Evolutionary conservation across 345 rosid species (phyloP), one percentile per base, ranked within the genome.

Genomic region (Linum tenue): DNA sequence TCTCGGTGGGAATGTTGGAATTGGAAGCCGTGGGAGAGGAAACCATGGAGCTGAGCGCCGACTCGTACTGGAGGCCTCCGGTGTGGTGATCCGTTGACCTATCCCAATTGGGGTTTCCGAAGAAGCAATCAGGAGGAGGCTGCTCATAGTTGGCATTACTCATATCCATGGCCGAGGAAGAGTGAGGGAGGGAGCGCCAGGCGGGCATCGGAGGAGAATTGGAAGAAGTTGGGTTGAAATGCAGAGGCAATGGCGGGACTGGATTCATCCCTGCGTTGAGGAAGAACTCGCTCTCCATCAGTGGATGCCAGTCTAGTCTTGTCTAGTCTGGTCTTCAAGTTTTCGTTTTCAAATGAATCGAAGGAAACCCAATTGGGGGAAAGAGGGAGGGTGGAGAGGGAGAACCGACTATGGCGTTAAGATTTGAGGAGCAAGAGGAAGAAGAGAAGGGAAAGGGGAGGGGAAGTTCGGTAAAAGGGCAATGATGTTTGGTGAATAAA

Each of bases 11-110:
- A 5, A 81, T 48, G 76, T 78, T 79, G 37, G 86, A 82, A 60
- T 73, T 76, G 14, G 90, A 81, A 2, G 87, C 91, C 1, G 79
- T 82, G 3, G 91, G 95, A 0, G 96, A 84, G n/a, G 96, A 86
- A 48, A 81, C 94, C 69, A 83, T 80, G 17, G 98, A 85, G 77
- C 86, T 85, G 56, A 82, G 65, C 8, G 91, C 84, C 0, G 97
- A 86, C 48, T 84, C 91, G 53, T 85, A 84, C n/a, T 84, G 94
- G 78, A 82, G 88, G 79, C 77, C 76, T 75, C 11, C 44, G 44
- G 44, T 8, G 44, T 41, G 44, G 44, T 82, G 98, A 82, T 79
- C 91, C 82, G 80, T 74, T 76, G 85, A 79, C 73, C 81, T 84
- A 75, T 82, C 88, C 80, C 79, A 77, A 69, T 48, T 60, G 62